phyloP scores from a whole-genome alignment of 75 land plant genomes.

The Selaginella moellendorffii region DNA sequence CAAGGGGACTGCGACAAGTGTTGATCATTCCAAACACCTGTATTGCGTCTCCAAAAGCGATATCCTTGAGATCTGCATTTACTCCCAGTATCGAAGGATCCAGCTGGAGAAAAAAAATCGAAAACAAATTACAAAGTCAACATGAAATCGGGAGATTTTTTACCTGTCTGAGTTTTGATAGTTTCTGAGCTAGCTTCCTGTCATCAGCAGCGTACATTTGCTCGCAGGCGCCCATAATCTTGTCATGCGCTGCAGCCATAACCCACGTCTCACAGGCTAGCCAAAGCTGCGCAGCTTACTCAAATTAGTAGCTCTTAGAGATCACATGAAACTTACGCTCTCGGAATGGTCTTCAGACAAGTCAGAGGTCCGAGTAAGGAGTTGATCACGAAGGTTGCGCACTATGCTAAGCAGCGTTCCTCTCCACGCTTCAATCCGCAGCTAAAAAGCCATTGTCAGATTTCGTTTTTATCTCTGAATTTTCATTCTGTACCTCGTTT shows the following conservation, averaged over 20 bases:
- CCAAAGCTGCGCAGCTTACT: constrained; percentile 21
- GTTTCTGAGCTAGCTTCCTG: constrained; percentile 16
- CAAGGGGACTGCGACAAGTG: constrained; percentile 23
- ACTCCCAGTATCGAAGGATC: constrained; percentile 31
- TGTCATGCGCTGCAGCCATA: constrained; percentile 31
- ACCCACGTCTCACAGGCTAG: constrained; percentile 33
- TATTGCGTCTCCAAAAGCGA: constrained; percentile 27
- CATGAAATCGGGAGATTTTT: not conserved
- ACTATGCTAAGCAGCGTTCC: constrained; percentile 30
- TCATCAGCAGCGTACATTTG: constrained; percentile 30
- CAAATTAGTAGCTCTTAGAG: not conserved
- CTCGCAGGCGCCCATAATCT: constrained; percentile 40
- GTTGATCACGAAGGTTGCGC: constrained; percentile 23
- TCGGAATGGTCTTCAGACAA: constrained; percentile 16
- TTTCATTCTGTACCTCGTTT: constrained; percentile 21
- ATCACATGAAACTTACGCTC: constrained; percentile 5
- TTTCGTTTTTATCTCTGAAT: too few species aligned
- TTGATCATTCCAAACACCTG: constrained; percentile 24
- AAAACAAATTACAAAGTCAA: not conserved
- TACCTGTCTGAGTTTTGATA: constrained; percentile 18
- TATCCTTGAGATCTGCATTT: constrained; percentile 17
- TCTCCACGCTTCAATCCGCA: constrained; percentile 33
- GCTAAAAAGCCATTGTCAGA: constrained; percentile 6
- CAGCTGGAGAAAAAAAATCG: constrained; percentile 3
- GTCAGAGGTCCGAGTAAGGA: constrained; percentile 7